Base-by-base conservation (phyloP, 352 stramenopile species). In the Elongisporangium anandrum region DNA sequence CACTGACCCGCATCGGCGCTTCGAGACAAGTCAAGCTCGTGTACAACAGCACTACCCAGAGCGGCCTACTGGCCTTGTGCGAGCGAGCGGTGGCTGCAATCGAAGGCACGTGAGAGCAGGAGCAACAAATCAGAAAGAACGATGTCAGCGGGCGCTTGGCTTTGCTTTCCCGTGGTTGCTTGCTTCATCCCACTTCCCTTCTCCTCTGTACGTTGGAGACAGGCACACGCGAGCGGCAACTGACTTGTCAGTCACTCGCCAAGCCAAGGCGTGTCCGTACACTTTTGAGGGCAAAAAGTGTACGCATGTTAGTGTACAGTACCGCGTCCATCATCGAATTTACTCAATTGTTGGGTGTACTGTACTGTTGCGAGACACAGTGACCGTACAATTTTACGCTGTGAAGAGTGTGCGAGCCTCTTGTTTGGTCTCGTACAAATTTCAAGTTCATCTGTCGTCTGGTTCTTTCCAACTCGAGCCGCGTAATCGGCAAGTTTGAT, bases 11-110 rank as follows among this genome's bases (percentile, higher is more conserved):
- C 2, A 63, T 87, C 15, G 80, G 80, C 5, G 80, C 74, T 6
- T 79, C 74, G 21, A 66, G 80, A 12, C 67, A 79, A 24, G 57
- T 85, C 23, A 86, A 83, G 61, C 69, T 83, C 54, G 60, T 88
- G 41, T 87, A 85, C 68, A 87, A 87, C 66, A 75, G 63, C 53
- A 72, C 71, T 3, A 34, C 39, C 23, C 72, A 82, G n/a, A 39
- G 50, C 23, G 65, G 67, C 15, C 56, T 90, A 16, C 59, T 77
- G n/a, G 51, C 75, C 23, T 59, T 90, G n/a, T 87, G 80, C 61
- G 77, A 87, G 23, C 66, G 70, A 7, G 68, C 77, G 6, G 64
- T 87, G 24, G 71, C 73, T 23, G 74, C 78, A n/a, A 77, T 89
- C 51, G 79, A 87, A 58, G 77, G 73, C 47, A 87, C 73, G 0